Evolutionary conservation across 1,284 basidiomycete species (phyloP), one percentile per base, ranked within the genome.

Genomic region (Fomes fomentarius): DNA sequence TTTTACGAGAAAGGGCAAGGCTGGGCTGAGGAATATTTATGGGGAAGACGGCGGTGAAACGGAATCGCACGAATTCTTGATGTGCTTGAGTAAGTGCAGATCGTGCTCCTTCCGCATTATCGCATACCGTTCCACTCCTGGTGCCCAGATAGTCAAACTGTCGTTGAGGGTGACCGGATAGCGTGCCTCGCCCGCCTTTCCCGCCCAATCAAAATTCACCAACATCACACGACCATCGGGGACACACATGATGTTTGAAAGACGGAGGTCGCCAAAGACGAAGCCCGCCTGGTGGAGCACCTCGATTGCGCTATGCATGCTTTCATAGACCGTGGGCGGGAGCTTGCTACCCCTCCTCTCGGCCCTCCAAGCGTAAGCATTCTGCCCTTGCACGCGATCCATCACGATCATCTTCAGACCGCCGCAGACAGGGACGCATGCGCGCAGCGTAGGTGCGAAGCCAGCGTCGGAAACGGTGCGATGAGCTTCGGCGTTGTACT

Each of bases 251-350:
- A 54, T 37, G 47, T 53, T 58, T 12, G 50, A 47, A 9, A 38
- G 2, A 25, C 52, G 52, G 17, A 58, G 48, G 38, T 54, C 56
- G 25, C 56, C 56, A 34, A 58, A 58, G 26, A 54, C 56, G 28
- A 54, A n/a, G 33, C 47, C 19, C 10, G 54, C 12, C 6, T 14
- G 5, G 25, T 58, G 56, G 9, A 54, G 48, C 37, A 50, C 47
- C 15, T 22, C 24, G 15, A 54, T 33, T 17, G 51, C 56, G 4
- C 19, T 19, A 31, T 42, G 15, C 17, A 57, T 42, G 17, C 53
- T 51, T 25, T 35, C 40, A 28, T 53, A 50, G 34, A 50, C 25
- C 15, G 24, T 28, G 19, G 31, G 38, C 26, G 48, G 31, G 8
- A 43, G 38, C 17, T 10, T 19, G 22, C 39, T 40, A 5, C 33